phyloP scores from a whole-genome alignment of 768 basidiomycete genomes.

The Agaricus bisporus region DNA sequence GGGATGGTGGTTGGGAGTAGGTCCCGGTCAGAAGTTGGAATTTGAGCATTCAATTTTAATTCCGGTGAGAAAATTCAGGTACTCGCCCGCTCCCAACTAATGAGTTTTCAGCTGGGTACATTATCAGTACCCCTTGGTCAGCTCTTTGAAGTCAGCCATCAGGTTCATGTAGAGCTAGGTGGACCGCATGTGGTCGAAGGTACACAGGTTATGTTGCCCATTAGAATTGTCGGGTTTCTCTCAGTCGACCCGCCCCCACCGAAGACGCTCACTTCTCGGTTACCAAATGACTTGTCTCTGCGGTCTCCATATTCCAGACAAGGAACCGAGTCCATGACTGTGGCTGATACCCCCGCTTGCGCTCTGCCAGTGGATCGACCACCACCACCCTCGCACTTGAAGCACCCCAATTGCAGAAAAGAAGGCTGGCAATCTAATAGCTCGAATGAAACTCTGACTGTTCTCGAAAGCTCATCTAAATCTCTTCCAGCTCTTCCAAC shows the following conservation, averaged over 20 bases:
- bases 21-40: conserved; percentile 48
- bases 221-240: conserved; percentile 76
- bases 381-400: no score
- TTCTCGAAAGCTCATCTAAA: not conserved
- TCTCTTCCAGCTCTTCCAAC: not conserved
- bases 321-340: not conserved
- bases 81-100: conserved; percentile 1
- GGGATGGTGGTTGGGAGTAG: conserved; percentile 88
- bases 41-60: conserved; percentile 68
- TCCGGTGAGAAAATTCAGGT: conserved; percentile 50
- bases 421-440: no score
- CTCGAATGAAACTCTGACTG: not conserved
- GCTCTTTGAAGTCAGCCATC: conserved; percentile 74
- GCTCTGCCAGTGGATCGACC: no score
- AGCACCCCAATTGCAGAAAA: no score
- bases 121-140: conserved; percentile 62
- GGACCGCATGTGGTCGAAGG: conserved; percentile 53
- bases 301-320: not conserved
- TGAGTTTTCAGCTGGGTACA: conserved; percentile 49
- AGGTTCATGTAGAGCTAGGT: conserved; percentile 56
- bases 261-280: conserved; percentile 9
- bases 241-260: conserved; percentile 78
- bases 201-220: conserved; percentile 64
- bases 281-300: not conserved
- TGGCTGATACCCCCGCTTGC: not conserved